Conservation (phyloP, 75 land plant species). For the Adiantum capillusveneris region DNA sequence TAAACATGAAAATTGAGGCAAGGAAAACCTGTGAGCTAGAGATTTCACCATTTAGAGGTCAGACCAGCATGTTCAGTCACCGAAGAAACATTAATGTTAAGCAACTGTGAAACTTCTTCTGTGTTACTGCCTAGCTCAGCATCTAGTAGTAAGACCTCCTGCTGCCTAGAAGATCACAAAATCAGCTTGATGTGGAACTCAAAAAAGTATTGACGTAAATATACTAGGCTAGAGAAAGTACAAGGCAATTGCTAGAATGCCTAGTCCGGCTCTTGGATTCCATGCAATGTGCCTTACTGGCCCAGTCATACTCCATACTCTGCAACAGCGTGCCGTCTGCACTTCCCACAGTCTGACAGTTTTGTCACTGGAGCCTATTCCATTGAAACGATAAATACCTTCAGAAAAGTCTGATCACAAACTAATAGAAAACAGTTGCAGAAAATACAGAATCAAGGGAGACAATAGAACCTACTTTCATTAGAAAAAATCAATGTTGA, state of each 20-base stretch:
- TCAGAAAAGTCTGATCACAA: too few relatives aligned
- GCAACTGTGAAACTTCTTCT: slow-evolving; percentile 39
- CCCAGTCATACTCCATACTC: slow-evolving; percentile 69
- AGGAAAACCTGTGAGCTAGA: too few relatives aligned
- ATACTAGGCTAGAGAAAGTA: slow-evolving; percentile 13
- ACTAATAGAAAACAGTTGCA: too few relatives aligned
- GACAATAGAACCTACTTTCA: too few relatives aligned
- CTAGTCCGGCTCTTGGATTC: slow-evolving; percentile 76
- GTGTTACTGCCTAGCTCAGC: slow-evolving; percentile 61
- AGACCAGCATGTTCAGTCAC: not conserved
- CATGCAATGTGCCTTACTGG: slow-evolving; percentile 59
- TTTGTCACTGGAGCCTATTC: slow-evolving; percentile 83
- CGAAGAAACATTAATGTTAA: slow-evolving; percentile 25
- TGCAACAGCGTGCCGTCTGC: slow-evolving; percentile 64
- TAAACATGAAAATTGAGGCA: slow-evolving; percentile 1
- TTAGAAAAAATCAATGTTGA: too few relatives aligned
- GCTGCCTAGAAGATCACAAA: slow-evolving; percentile 34
- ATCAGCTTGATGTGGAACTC: too few relatives aligned
- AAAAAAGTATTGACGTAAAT: too few relatives aligned
- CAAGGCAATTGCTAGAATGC: slow-evolving; percentile 66
- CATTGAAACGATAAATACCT: too few relatives aligned
- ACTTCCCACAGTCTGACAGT: slow-evolving; percentile 91
- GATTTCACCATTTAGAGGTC: too few relatives aligned
- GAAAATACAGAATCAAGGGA: too few relatives aligned
- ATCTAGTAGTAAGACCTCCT: slow-evolving; percentile 65